Evolutionary conservation across 2,329 filamentous ascomycete genomes (phyloP).

Genomic region (Botryotinia convoluta): DNA sequence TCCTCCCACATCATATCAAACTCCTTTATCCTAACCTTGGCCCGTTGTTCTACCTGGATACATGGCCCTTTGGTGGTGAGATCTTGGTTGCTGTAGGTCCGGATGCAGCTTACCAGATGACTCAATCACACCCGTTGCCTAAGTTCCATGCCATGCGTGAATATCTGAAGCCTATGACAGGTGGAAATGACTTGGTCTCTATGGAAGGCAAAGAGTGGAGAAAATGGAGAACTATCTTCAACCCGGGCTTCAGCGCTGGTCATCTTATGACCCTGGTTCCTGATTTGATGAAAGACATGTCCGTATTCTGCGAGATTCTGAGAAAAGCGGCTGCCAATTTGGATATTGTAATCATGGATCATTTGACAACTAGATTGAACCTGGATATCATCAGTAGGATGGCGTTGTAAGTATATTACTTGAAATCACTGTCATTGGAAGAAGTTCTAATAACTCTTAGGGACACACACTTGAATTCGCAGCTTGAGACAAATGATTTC

Average conservation of each 20-base stretch:
- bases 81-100: background rate
- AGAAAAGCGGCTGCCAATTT: background rate
- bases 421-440: too few species aligned
- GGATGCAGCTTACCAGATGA: background rate
- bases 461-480: background rate
- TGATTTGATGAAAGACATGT: background rate
- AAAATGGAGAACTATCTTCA: background rate
- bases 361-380: background rate
- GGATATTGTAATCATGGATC: background rate
- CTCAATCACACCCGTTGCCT: background rate
- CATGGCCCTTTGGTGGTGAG: background rate
- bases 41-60: background rate
- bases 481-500: background rate
- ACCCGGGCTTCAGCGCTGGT: background rate
- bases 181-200: background rate
- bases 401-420: background rate
- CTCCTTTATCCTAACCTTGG: background rate
- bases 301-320: background rate
- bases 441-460: background rate
- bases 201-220: slow-evolving; percentile 1
- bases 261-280: slow-evolving; percentile 9
- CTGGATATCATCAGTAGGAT: background rate
- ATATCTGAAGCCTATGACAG: background rate
- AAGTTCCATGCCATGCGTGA: background rate
- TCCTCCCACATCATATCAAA: background rate